A percentile compares a stretch with the other conserved stretches of the same genome.
These are phyloP conservation scores for Annulohypoxylon stygium DNA, from an alignment of 495 filamentous ascomycete genomes.

Conservation along the genomic window DNA sequence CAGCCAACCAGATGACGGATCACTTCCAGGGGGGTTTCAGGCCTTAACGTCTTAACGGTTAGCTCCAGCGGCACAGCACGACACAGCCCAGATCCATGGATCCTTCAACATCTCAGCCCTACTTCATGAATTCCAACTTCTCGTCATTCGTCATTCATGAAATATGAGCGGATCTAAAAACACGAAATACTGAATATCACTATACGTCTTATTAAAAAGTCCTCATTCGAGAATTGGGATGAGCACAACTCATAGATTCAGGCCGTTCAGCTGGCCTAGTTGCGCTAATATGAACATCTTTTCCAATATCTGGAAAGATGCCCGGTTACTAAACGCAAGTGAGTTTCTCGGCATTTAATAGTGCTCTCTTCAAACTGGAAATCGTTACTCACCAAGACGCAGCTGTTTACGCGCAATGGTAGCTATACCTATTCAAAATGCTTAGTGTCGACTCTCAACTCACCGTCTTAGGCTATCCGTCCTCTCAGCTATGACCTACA, in stretches of 20 bases:
- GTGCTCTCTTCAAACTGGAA: neutral
- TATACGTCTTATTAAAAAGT: neutral
- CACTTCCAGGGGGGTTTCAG: constrained; percentile 1
- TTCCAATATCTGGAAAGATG: constrained; percentile 24
- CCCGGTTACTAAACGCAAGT: constrained; percentile 29
- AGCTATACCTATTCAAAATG: constrained; percentile 8
- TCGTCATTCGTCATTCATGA: neutral
- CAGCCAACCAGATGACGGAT: neutral
- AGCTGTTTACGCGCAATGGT: constrained; percentile 42
- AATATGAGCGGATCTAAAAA: neutral
- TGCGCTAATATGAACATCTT: constrained; percentile 20
- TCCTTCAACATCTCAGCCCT: neutral
- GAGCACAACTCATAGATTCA: neutral
- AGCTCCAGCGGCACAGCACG: neutral
- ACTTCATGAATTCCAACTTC: neutral
- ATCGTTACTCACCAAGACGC: constrained; percentile 7
- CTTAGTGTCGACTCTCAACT: constrained; percentile 1
- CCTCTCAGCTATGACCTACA: constrained; percentile 14
- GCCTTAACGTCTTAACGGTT: neutral
- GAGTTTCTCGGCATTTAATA: constrained; percentile 3
- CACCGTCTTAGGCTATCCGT: constrained; percentile 14
- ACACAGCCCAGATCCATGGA: neutral
- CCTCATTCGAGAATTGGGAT: neutral
- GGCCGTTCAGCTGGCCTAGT: neutral
- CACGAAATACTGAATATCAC: neutral